These are phyloP conservation scores for Sporobolus alterniflorus DNA, from an alignment of 202 grass and related monocot genomes.

Conservation along the genomic window DNA sequence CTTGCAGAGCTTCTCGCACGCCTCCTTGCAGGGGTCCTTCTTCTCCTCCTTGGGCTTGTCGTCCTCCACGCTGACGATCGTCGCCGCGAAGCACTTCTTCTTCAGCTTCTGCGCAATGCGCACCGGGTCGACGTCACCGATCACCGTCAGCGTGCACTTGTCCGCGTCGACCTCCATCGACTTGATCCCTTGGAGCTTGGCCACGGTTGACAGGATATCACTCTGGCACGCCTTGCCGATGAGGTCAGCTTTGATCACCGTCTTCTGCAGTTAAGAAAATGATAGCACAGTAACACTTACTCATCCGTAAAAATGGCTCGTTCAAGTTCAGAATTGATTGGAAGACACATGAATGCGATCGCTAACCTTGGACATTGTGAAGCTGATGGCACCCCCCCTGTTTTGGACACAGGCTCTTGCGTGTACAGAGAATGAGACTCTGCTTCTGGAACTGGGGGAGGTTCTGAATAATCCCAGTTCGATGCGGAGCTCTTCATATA, in stretches of 20 bases:
- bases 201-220: conserved; percentile 32
- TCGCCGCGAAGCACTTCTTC: too few relatives aligned
- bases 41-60: too few relatives aligned
- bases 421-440: neutral
- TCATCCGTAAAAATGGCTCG: neutral
- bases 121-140: too few relatives aligned
- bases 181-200: conserved; percentile 43
- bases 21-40: too few relatives aligned
- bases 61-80: too few relatives aligned
- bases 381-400: neutral
- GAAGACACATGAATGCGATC: neutral
- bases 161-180: too few relatives aligned
- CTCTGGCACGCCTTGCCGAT: conserved; percentile 43
- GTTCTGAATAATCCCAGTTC: neutral
- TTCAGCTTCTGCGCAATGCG: too few relatives aligned
- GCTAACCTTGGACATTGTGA: conserved; percentile 48
- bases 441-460: neutral
- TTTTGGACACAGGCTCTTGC: too few relatives aligned
- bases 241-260: conserved; percentile 53
- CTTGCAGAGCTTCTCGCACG: too few relatives aligned
- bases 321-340: neutral
- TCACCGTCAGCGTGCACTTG: too few relatives aligned
- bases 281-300: neutral
- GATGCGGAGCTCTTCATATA: conserved; percentile 15
- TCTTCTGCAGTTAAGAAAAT: conserved; percentile 44